A percentile compares a stretch with the other conserved stretches of the same genome.
Conservation (phyloP, 2,329 filamentous ascomycete genomes). For the Fusarium sterilihyphosum region DNA sequence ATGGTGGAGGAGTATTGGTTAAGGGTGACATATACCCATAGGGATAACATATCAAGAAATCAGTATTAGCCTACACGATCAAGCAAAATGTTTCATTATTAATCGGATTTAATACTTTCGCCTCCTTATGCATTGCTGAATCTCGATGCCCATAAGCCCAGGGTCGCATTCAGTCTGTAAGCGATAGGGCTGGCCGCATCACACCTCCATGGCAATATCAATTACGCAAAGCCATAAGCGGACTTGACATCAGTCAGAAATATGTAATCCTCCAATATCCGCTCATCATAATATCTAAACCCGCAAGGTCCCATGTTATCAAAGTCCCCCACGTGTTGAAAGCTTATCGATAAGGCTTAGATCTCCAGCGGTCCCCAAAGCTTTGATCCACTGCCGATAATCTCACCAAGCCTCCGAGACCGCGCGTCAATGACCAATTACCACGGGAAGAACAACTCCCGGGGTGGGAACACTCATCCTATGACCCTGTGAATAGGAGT, state of each 20-base stretch:
- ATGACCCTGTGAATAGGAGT: not conserved
- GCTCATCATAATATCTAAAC: not conserved
- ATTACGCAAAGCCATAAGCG: not conserved
- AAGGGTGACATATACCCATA: not conserved
- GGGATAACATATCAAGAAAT: not conserved
- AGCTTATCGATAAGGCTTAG: slow-evolving; percentile 26
- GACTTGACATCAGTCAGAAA: not conserved
- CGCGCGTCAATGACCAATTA: slow-evolving; percentile 19
- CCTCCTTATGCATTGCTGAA: not conserved
- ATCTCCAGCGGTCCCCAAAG: not conserved
- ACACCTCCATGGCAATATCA: not conserved
- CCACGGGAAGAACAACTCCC: not conserved
- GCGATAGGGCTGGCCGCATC: not conserved
- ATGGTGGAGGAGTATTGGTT: not conserved
- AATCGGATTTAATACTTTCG: not conserved
- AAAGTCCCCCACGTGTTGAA: not conserved
- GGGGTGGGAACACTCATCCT: not conserved
- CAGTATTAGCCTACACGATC: too few relatives aligned
- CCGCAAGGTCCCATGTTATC: not conserved
- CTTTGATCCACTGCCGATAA: not conserved
- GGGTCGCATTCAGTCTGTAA: not conserved
- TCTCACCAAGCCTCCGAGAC: slow-evolving; percentile 33
- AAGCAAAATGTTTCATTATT: not conserved
- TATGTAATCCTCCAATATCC: not conserved
- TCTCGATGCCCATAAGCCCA: not conserved